Percentiles rank a stretch among this genome's conserved stretches.
These are phyloP conservation scores for Parsonsia alboflavescens DNA, from an alignment of 257 asterid genomes.

Conservation along the genomic window DNA sequence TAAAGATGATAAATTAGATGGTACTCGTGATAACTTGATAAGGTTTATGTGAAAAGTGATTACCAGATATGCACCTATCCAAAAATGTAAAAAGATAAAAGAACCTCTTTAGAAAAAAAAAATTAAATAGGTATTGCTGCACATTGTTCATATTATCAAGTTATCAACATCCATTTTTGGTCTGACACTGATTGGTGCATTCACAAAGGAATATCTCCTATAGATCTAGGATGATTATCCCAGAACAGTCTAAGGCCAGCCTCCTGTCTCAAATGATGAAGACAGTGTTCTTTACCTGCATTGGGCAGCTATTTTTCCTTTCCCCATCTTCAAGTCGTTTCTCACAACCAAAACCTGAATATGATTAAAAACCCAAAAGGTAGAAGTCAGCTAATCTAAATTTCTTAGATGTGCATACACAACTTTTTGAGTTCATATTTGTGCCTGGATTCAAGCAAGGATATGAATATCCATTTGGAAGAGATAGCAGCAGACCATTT, in stretches of 20 bases:
- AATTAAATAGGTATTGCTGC: neutral
- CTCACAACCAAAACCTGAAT: slow-evolving; percentile 94
- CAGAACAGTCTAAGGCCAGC: neutral
- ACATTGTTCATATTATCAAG: neutral
- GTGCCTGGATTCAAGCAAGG: neutral
- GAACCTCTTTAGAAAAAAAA: neutral
- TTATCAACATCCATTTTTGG: neutral
- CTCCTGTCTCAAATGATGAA: neutral
- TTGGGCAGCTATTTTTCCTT: slow-evolving; percentile 98
- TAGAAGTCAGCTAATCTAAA: neutral
- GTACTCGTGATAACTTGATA: neutral
- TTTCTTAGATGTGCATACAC: neutral
- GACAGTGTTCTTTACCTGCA: slow-evolving; percentile 56
- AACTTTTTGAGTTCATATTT: neutral
- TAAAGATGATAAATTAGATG: neutral
- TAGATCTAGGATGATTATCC: neutral
- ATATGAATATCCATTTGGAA: neutral
- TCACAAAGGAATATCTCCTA: neutral
- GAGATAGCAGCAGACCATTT: slow-evolving; percentile 52
- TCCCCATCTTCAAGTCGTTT: slow-evolving; percentile 97
- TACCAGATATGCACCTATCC: neutral
- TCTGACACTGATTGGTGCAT: neutral
- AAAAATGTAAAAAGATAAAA: neutral
- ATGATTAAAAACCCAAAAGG: slow-evolving; percentile 18
- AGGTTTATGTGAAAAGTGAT: neutral